Percentiles rank a stretch among this genome's conserved stretches.
Evolutionary conservation across 177 flowering plant genomes (phyloP).

Genomic region (Vitis hybrid): DNA sequence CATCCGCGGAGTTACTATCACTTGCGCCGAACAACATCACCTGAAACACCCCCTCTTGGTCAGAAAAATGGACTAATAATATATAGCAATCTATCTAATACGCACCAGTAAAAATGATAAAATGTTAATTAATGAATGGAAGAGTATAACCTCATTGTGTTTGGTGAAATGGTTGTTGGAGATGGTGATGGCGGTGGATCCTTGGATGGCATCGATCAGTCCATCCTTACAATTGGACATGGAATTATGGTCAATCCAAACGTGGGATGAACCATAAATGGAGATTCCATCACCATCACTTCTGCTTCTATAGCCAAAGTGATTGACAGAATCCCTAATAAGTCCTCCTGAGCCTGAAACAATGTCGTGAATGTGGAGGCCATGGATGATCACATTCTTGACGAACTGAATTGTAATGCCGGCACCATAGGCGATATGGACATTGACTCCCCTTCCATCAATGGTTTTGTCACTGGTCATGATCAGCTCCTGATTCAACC

Average conservation of each 20-base stretch:
- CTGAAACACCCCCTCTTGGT: too few species aligned
- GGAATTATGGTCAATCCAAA: conserved; percentile 38
- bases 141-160: too few species aligned
- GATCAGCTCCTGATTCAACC: conserved; percentile 56
- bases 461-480: conserved; percentile 70
- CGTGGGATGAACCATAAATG: conserved; percentile 15
- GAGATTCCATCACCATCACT: conserved; percentile 39
- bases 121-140: too few species aligned
- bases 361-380: conserved; percentile 30
- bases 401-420: conserved; percentile 36
- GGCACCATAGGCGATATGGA: conserved; percentile 27
- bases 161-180: conserved; percentile 20
- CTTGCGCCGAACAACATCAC: too few species aligned
- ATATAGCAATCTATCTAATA: too few species aligned
- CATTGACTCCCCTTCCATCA: conserved; percentile 49
- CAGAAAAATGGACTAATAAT: too few species aligned
- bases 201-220: conserved; percentile 26
- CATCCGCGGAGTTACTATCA: too few species aligned
- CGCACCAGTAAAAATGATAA: too few species aligned
- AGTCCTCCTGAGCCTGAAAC: conserved; percentile 9
- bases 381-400: conserved; percentile 36
- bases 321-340: conserved; percentile 24
- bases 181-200: conserved; percentile 33
- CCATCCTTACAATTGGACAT: conserved; percentile 23
- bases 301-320: conserved; percentile 22